Conservation (phyloP, 345 rosid genomes). For the Pseudoturritis turrita region DNA sequence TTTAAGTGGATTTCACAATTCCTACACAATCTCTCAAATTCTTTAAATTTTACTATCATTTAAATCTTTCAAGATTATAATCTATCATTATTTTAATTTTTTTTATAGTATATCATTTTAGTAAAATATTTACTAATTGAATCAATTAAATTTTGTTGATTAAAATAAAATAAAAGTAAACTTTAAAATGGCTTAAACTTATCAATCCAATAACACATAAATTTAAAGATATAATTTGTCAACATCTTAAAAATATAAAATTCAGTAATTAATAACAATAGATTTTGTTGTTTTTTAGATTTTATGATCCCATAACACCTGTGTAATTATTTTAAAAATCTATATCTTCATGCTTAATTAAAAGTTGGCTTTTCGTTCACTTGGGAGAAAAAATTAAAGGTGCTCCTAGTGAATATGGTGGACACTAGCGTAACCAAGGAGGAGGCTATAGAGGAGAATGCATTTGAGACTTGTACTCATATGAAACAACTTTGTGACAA, state of each 20-base stretch:
- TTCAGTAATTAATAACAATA: neutral
- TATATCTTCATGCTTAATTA: neutral
- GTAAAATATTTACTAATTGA: neutral
- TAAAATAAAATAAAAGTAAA: too few species aligned
- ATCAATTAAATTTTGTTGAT: neutral
- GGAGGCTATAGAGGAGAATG: conserved; percentile 58
- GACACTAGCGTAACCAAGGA: conserved; percentile 40
- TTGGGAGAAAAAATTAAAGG: neutral
- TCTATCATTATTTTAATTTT: neutral
- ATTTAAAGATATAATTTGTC: neutral
- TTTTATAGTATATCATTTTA: neutral
- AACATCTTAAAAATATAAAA: neutral
- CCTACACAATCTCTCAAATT: neutral
- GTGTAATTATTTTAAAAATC: neutral
- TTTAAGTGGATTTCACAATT: neutral
- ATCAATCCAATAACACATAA: neutral
- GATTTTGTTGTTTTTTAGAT: neutral
- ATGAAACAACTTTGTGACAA: conserved; percentile 63
- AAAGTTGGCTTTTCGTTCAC: neutral
- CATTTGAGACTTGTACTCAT: conserved; percentile 48
- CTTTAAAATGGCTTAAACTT: too few species aligned
- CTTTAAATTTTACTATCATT: neutral
- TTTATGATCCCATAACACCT: neutral
- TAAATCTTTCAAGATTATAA: neutral
- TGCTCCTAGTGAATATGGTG: neutral